phyloP scores from a whole-genome alignment of 1,139 yeast genomes.

The Candida labiduridarum region DNA sequence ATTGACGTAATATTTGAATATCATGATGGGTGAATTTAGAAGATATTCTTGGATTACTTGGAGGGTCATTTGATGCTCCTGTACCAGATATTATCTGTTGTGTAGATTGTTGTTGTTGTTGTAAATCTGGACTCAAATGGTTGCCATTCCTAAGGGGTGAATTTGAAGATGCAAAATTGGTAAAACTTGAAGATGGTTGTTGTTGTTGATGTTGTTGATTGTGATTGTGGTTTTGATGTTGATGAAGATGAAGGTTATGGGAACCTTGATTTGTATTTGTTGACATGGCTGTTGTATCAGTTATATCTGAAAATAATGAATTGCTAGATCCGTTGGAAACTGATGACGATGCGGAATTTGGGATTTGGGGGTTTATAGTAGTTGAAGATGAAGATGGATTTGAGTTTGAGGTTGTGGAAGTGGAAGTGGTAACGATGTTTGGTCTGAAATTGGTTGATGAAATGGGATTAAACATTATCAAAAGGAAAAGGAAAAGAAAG shows the following conservation, averaged over 20 bases:
- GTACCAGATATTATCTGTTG: slow-evolving; percentile 14
- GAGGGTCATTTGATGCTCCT: slow-evolving; percentile 18
- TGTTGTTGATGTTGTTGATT: slow-evolving; percentile 1
- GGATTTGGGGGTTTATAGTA: neutral
- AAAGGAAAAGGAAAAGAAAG: neutral
- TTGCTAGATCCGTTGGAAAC: slow-evolving; percentile 2
- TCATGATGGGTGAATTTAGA: slow-evolving; percentile 40
- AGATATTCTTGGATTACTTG: slow-evolving; percentile 14
- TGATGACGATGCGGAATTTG: slow-evolving; percentile 6
- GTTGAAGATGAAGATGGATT: neutral
- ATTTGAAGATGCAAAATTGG: neutral
- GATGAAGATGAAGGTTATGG: neutral
- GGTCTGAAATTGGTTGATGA: too few relatives aligned
- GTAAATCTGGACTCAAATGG: neutral
- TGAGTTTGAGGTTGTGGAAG: too few relatives aligned
- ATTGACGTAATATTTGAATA: slow-evolving; percentile 40
- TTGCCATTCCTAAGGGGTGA: neutral
- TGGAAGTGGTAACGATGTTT: too few relatives aligned
- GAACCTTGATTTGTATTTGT: neutral
- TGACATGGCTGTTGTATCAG: neutral
- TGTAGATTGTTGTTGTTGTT: slow-evolving; percentile 1
- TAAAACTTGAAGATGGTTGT: neutral
- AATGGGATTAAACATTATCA: slow-evolving; percentile 2
- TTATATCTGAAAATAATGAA: slow-evolving; percentile 5
- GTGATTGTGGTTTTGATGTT: neutral